Conservation (phyloP, 2,329 filamentous ascomycete genomes). For the Capronia coronata region DNA sequence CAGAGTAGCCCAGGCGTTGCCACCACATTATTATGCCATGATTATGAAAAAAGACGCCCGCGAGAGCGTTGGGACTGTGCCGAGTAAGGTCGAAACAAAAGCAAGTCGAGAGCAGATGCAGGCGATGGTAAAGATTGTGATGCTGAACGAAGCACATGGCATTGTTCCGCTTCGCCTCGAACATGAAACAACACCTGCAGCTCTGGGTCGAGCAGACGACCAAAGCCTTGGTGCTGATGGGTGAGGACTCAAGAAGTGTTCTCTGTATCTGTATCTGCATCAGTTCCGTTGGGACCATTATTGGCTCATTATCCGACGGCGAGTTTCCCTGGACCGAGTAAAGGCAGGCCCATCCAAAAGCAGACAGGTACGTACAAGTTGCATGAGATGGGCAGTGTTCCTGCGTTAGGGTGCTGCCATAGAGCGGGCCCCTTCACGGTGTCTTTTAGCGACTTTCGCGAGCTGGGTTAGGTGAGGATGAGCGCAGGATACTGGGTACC, state of each 20-base stretch:
- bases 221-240: slow-evolving; percentile 12
- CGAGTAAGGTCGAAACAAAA: neutral
- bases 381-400: slow-evolving; percentile 6
- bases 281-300: too few relatives aligned
- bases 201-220: slow-evolving; percentile 7
- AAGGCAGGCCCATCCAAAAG: neutral
- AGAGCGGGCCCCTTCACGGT: slow-evolving; percentile 14
- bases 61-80: too few relatives aligned
- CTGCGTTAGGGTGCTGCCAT: slow-evolving; percentile 18
- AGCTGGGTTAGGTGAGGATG: slow-evolving; percentile 9
- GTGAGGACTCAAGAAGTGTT: slow-evolving; percentile 6
- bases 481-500: slow-evolving; percentile 13
- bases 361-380: slow-evolving; percentile 1
- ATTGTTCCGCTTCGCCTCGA: slow-evolving; percentile 23
- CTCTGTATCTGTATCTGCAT: slow-evolving; percentile 23
- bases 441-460: slow-evolving; percentile 19
- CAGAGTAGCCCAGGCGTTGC: neutral
- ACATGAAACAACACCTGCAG: slow-evolving; percentile 28
- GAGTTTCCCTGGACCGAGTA: neutral
- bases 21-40: neutral
- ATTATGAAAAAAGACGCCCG: neutral
- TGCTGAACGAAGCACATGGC: slow-evolving; percentile 14
- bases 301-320: slow-evolving; percentile 5
- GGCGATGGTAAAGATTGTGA: slow-evolving; percentile 8
- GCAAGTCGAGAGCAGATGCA: neutral